Conservation (phyloP, 2,329 filamentous ascomycete genomes). For the Venturia carpophila region DNA sequence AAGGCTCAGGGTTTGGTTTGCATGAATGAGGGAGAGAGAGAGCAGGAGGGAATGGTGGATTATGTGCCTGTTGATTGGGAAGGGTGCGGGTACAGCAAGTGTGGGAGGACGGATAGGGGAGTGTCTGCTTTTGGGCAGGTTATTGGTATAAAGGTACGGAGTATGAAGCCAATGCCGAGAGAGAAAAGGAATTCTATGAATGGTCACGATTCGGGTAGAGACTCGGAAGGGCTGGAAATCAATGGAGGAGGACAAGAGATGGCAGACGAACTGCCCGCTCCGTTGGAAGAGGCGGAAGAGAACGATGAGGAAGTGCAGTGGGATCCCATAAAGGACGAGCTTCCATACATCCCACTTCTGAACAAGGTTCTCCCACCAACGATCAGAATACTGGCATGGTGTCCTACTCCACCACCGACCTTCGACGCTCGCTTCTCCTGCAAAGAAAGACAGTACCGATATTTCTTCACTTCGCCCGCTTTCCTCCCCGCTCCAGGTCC, state of each 20-base stretch:
- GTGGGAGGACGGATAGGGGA: slow-evolving; percentile 83
- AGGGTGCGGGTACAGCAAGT: slow-evolving; percentile 87
- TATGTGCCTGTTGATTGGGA: slow-evolving; percentile 61
- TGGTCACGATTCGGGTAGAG: not conserved
- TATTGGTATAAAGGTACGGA: slow-evolving; percentile 73
- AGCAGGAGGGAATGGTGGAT: slow-evolving; percentile 32
- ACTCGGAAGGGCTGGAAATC: not conserved
- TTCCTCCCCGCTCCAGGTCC: slow-evolving; percentile 60
- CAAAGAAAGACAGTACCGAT: slow-evolving; percentile 82
- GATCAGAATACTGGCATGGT: slow-evolving; percentile 90
- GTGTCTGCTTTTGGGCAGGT: slow-evolving; percentile 98
- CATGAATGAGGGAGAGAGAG: slow-evolving; percentile 21
- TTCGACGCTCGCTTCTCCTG: slow-evolving; percentile 94
- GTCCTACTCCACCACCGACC: slow-evolving; percentile 64
- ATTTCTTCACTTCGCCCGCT: slow-evolving; percentile 95
- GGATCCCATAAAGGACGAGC: slow-evolving; percentile 68
- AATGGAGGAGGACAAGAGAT: not conserved
- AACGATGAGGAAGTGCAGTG: slow-evolving; percentile 38
- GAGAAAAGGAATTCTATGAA: slow-evolving; percentile 5
- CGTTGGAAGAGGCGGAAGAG: not conserved
- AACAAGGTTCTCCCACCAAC: slow-evolving; percentile 84
- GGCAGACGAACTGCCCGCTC: slow-evolving; percentile 19
- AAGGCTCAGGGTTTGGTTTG: slow-evolving; percentile 27
- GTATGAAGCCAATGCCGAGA: slow-evolving; percentile 31
- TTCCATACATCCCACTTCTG: slow-evolving; percentile 73